A percentile compares a stretch with the other conserved stretches of the same genome.
Conservation (phyloP, 2,329 filamentous ascomycete species). For the Aureobasidium sp. region DNA sequence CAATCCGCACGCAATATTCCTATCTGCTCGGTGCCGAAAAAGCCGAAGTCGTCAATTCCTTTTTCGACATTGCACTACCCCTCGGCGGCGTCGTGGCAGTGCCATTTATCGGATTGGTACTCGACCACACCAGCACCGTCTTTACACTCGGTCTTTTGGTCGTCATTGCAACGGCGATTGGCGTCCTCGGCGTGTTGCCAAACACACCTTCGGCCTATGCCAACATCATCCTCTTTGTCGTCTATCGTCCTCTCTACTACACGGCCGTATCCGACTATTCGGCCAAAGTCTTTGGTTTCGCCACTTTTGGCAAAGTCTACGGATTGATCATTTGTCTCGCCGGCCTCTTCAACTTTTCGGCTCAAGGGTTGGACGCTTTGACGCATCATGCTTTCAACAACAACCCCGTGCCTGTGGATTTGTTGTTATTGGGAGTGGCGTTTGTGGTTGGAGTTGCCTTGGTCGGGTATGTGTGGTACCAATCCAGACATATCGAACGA, state of each 20-base stretch:
- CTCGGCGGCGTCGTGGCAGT: conserved; percentile 77
- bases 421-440: conserved; percentile 57
- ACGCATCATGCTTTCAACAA: conserved; percentile 66
- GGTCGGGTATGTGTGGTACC: conserved; percentile 57
- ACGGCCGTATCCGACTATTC: conserved; percentile 82
- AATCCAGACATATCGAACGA: conserved; percentile 40
- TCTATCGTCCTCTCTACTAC: conserved; percentile 86
- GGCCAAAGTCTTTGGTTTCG: conserved; percentile 87
- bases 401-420: conserved; percentile 71
- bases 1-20: conserved; percentile 73
- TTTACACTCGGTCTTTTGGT: conserved; percentile 67
- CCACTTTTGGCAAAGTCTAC: conserved; percentile 90
- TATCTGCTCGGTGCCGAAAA: conserved; percentile 59
- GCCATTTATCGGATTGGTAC: conserved; percentile 73
- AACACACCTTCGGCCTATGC: conserved; percentile 64
- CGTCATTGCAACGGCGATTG: conserved; percentile 63
- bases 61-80: conserved; percentile 81
- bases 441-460: conserved; percentile 58
- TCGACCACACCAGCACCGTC: conserved; percentile 69
- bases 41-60: conserved; percentile 67
- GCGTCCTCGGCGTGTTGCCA: conserved; percentile 67
- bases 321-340: conserved; percentile 81
- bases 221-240: conserved; percentile 71
- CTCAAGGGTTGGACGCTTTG: conserved; percentile 70
- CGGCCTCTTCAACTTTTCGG: conserved; percentile 75